Base-by-base conservation (phyloP, 1,284 basidiomycete genomes). In the Malassezia nana region DNA sequence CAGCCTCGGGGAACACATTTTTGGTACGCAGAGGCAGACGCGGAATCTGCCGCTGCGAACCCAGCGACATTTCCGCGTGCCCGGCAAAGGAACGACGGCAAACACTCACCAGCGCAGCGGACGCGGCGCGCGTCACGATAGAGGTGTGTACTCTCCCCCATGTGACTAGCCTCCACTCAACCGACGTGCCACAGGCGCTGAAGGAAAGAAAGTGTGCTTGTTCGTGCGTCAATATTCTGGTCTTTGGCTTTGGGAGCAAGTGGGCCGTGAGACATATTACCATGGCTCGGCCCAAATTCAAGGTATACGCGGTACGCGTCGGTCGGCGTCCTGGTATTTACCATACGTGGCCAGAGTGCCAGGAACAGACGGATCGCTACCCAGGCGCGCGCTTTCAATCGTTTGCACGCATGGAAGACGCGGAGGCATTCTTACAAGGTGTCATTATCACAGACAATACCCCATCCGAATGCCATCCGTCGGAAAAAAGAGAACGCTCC, bases 361-460 rank as follows among this genome's bases (percentile, higher is more conserved):
- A 82, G 59, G 69, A 68, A 0, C 83, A 84, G 62, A 77, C 81
- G 29, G 79, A 80, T 40, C 81, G 81, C 15, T 85, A 79, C 65
- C 26, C 75, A 0, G 78, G 78, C 12, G 79, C 84, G 4, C 74
- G 70, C n/a, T 83, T 79, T 74, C 82, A 85, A 71, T 85, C 83
- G 63, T 83, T 88, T 63, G 40, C 57, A 6, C 79, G 75, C 6
- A 62, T 71, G 12, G 68, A 69, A 2, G 81, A 82, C 15, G 87
- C 87, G 0, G 16, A 52, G 30, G 42, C 28, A 0, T 71, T 66
- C 25, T 39, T 63, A 10, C 7, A 28, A 3, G 59, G 52, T 2
- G 16, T 8, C 12, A 15, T 4, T 15, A 12, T 38, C 2, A 20
- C 16, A 7, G 4, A 38, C 6, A 8, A 20, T 18, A 7, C 1